Base-by-base conservation (phyloP, 1,284 basidiomycete species). In the Ganoderma resinaceum region DNA sequence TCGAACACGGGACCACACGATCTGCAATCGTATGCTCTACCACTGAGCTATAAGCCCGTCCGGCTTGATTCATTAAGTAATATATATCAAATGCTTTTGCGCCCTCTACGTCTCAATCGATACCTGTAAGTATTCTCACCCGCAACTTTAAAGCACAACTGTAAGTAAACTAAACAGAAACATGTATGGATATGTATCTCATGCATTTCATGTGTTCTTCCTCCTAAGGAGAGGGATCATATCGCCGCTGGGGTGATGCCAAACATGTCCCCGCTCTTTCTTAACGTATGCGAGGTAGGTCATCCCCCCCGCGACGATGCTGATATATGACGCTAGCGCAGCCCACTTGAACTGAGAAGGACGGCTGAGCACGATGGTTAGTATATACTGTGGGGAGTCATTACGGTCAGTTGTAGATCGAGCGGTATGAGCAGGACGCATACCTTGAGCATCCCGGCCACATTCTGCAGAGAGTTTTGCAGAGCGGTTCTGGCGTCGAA, bases 21-120 rank as follows among this genome's bases (percentile, higher is more conserved):
- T 75, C 74, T 77, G 77, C 76, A 78, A 78, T 78, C 78, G 76
- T 74, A 73, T 75, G 76, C 76, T 78, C 76, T 78, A 78, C 77
- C 77, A 77, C 78, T 79, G 78, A 79, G 78, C 78, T 78, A 78
- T 74, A 73, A 70, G 71, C 71, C 74, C 23, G 67, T 58, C 9
- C 31, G 23, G 1, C 5, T 14, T 6, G 31, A 16, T 20, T 3
- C 18, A 33, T 37, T 43, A 7, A 11, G 2, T 40, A 14, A 9
- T 40, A 3, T 2, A 12, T 5, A 7, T 40, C 11, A 40, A 40
- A 11, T 12, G 7, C 18, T 20, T 18, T 3, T 20, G 18, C 18
- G 2, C 42, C 18, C 20, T 43, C 16, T 40, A 5, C 38, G 4
- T 40, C 40, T 40, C n/a, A n/a, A n/a, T n/a, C n/a, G n/a, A n/a